These are phyloP conservation scores for Diaporthe citri DNA, from an alignment of 2,329 filamentous ascomycete genomes.

Conservation along the genomic window DNA sequence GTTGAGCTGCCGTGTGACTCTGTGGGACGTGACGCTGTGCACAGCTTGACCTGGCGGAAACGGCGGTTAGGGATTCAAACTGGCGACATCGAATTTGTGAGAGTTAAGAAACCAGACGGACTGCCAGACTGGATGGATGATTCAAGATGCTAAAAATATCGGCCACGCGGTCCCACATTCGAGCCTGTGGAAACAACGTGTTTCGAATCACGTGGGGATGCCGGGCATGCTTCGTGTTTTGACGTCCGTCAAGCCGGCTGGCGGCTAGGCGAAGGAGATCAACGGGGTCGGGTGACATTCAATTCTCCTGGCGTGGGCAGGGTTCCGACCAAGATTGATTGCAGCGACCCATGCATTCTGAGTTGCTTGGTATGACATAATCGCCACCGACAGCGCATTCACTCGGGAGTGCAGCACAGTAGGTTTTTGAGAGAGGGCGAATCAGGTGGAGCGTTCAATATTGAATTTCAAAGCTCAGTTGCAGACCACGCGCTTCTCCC, in stretches of 20 bases:
- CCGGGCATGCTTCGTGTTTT: constrained; percentile 13
- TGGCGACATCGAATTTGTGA: background rate
- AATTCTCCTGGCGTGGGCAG: constrained; percentile 5
- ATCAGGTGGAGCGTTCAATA: background rate
- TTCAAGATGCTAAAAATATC: background rate
- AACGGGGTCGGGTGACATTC: constrained; percentile 28
- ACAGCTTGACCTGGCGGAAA: background rate
- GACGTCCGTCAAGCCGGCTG: constrained; percentile 7
- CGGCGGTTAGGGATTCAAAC: background rate
- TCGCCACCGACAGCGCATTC: background rate
- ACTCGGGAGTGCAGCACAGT: background rate
- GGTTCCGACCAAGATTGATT: constrained; percentile 12
- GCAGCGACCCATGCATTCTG: background rate
- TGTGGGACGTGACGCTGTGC: background rate
- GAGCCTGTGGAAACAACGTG: constrained; percentile 17
- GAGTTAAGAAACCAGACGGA: background rate
- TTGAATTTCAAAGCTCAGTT: background rate
- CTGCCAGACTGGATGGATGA: background rate
- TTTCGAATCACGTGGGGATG: constrained; percentile 26
- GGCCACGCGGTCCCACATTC: background rate
- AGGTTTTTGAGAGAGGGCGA: background rate
- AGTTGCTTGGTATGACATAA: constrained; percentile 20
- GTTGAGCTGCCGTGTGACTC: background rate
- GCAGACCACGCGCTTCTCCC: background rate
- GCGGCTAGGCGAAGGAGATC: constrained; percentile 30